Evolutionary conservation across 768 basidiomycete genomes (phyloP), one percentile per base, ranked within the genome.

Genomic region (Punctularia strigosozonata): DNA sequence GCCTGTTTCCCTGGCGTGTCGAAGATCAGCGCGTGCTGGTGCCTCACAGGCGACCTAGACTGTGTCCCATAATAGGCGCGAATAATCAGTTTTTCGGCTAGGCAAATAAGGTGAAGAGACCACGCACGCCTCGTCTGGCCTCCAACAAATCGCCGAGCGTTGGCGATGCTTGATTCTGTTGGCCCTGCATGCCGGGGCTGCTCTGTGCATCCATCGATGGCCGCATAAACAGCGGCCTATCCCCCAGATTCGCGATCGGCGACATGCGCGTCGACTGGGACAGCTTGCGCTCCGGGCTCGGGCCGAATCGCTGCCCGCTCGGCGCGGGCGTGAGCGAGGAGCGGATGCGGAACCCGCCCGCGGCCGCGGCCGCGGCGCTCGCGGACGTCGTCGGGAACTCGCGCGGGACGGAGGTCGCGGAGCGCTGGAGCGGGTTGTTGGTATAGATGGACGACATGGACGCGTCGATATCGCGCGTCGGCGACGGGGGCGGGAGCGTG

Each of bases 301-400:
- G 69, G 37, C 69, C 69, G 36, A 69, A 69, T 2, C 45, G 49
- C 15, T 55, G 50, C 13, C 59, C 61, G 15, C 61, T 53, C 6
- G 79, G 78, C 50, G 79, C 78, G 6, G 84, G 84, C 5, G 82
- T 84, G 43, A 82, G 62, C 7, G 80, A 79, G 17, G 73, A 66
- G 46, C 80, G 76, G 65, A 83, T 62, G 23, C 77, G 73, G 51
- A 77, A 17, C n/a, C n/a, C n/a, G n/a, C n/a, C n/a, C n/a, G n/a
- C n/a, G n/a, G n/a, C n/a, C n/a, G n/a, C n/a, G 67, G 64, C 40
- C 21, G 44, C 34, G n/a, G 65, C 67, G 45, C 65, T 74, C 46
- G 55, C 51, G 7, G 71, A 69, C 12, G 72, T 68, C 60, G 68
- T 58, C 22, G 75, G 69, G 44, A 57, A 45, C 43, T 72, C 68